phyloP scores from a whole-genome alignment of 192 early-diverging fungal species.

The Gaertneriomyces sp. region DNA sequence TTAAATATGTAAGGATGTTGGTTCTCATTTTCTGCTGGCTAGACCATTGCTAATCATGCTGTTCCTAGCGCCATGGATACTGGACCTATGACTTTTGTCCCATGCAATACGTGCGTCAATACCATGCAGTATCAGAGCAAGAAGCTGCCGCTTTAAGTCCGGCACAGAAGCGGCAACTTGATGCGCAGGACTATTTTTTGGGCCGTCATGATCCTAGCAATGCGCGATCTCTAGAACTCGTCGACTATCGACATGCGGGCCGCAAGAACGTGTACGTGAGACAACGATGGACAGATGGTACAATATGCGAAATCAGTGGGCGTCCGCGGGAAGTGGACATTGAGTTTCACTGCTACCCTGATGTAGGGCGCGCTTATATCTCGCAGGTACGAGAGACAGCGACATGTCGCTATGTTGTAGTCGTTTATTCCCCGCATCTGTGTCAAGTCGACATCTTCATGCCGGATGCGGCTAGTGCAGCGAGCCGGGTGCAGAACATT shows the following conservation, averaged over 20 bases:
- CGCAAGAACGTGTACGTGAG: constrained; percentile 55
- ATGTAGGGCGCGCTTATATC: constrained; percentile 56
- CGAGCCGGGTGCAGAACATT: too few species aligned
- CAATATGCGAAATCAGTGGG: constrained; percentile 70
- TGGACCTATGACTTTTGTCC: constrained; percentile 92
- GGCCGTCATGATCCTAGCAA: not conserved
- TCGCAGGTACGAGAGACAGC: constrained; percentile 59
- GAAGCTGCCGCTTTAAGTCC: constrained; percentile 18
- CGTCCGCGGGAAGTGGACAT: constrained; percentile 68
- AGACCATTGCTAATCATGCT: not conserved
- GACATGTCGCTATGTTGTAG: constrained; percentile 72
- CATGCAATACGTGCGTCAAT: constrained; percentile 57
- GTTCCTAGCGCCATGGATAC: constrained; percentile 46
- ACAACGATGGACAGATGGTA: constrained; percentile 70
- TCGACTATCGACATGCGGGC: constrained; percentile 37
- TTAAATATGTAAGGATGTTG: not conserved
- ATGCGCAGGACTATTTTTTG: not conserved
- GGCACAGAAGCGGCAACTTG: constrained; percentile 29
- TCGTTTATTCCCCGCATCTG: constrained; percentile 39
- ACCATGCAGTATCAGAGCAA: constrained; percentile 42
- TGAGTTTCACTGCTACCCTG: constrained; percentile 77
- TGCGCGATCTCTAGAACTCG: constrained; percentile 29
- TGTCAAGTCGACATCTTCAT: not conserved
- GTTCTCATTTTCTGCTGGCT: not conserved
- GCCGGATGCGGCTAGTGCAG: too few species aligned